A percentile compares a stretch with the other conserved stretches of the same genome.
phyloP scores from a whole-genome alignment of 176 grass and related monocot genomes.

The Saccharum officinarum region DNA sequence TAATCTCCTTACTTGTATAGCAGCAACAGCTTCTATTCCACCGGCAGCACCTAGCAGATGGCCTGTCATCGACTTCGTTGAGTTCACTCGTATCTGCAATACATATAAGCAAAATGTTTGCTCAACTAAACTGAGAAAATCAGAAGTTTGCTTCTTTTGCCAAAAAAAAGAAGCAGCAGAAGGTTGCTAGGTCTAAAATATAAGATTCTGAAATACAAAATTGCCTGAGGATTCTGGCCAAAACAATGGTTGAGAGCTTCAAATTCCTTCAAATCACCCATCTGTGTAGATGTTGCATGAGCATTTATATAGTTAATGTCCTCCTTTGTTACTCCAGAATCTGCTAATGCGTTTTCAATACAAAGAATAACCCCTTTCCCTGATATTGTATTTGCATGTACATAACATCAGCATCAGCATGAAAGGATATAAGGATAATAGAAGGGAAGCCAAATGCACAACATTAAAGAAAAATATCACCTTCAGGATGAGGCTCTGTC shows the following conservation, averaged over 20 bases:
- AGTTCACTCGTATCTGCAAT: slow-evolving; percentile 87
- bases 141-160: not conserved
- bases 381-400: slow-evolving; percentile 51
- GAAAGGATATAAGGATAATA: slow-evolving; percentile 13
- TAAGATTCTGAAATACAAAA: slow-evolving; percentile 23
- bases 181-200: not conserved
- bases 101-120: slow-evolving; percentile 34
- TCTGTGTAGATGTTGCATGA: slow-evolving; percentile 92
- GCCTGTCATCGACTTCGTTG: slow-evolving; percentile 98
- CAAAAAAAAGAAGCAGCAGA: not conserved
- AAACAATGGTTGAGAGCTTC: slow-evolving; percentile 84
- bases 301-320: slow-evolving; percentile 98
- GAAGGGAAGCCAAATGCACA: slow-evolving; percentile 19
- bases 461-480: slow-evolving; percentile 39
- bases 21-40: slow-evolving; percentile 93
- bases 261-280: slow-evolving; percentile 97
- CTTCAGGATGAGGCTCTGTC: slow-evolving; percentile 98
- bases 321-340: slow-evolving; percentile 77
- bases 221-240: slow-evolving; percentile 80
- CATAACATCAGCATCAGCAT: slow-evolving; percentile 23
- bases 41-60: slow-evolving; percentile 89
- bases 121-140: slow-evolving; percentile 11
- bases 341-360: slow-evolving; percentile 86
- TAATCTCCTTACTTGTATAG: slow-evolving; percentile 69
- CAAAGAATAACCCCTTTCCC: slow-evolving; percentile 93